These are phyloP conservation scores for Pinus tabuliformis DNA, from an alignment of 75 land plant species.

Conservation along the genomic window DNA sequence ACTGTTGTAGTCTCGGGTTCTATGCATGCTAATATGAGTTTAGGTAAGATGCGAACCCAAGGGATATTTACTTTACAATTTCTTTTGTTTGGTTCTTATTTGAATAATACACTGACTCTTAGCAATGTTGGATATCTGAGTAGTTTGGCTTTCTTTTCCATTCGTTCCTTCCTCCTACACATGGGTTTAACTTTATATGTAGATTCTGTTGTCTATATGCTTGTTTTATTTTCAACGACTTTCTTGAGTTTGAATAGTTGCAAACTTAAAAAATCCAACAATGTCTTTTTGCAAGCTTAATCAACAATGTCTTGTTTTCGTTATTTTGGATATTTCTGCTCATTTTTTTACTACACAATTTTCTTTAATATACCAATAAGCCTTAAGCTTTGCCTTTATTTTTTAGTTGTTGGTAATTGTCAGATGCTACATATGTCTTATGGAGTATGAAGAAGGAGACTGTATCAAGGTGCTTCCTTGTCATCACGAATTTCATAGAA, in stretches of 20 bases:
- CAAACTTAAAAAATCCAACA: too few species aligned
- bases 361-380: too few species aligned
- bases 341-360: too few species aligned
- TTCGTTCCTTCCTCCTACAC: not conserved
- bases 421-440: slow-evolving; percentile 91
- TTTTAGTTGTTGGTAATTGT: not conserved
- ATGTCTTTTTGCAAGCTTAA: too few species aligned
- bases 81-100: not conserved
- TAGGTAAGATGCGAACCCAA: not conserved
- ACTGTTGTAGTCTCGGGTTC: not conserved
- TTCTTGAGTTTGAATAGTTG: too few species aligned
- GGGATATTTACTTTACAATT: not conserved
- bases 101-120: not conserved
- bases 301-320: too few species aligned
- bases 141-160: not conserved
- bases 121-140: not conserved
- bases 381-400: not conserved
- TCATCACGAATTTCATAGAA: slow-evolving; percentile 82
- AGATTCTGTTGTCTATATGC: not conserved
- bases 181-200: not conserved
- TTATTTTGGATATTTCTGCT: too few species aligned
- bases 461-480: slow-evolving; percentile 72
- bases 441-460: slow-evolving; percentile 95
- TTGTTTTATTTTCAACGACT: too few species aligned
- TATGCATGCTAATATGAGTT: not conserved